Percentiles rank a stretch among this genome's conserved stretches.
phyloP scores from a whole-genome alignment of 75 land plant species.

The Pinus taeda region DNA sequence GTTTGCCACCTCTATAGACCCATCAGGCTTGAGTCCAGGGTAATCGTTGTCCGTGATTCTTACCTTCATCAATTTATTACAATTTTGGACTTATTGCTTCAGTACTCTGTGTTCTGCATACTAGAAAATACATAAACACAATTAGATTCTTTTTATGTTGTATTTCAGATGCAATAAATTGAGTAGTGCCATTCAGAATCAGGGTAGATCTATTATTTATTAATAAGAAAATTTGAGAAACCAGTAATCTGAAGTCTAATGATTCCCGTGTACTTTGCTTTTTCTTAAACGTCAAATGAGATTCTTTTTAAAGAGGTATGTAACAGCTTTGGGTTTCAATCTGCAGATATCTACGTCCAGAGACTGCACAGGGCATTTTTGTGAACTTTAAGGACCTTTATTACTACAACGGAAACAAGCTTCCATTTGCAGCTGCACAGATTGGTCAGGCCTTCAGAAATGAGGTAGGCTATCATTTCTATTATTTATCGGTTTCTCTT shows the following conservation, averaged over 20 bases:
- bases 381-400: constrained; percentile 92
- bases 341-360: constrained; percentile 81
- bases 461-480: constrained; percentile 37
- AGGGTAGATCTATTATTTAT: not conserved
- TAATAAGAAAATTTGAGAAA: too few relatives aligned
- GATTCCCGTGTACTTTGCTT: too few relatives aligned
- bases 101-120: not conserved
- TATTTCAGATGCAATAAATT: not conserved
- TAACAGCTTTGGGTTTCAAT: too few relatives aligned
- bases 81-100: constrained; percentile 6
- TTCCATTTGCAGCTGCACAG: constrained; percentile 98
- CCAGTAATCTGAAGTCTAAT: too few relatives aligned
- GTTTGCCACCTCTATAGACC: constrained; percentile 95
- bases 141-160: not conserved
- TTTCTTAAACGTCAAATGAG: too few relatives aligned
- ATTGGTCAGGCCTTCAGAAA: constrained; percentile 97
- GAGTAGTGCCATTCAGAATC: not conserved
- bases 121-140: not conserved
- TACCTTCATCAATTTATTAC: not conserved
- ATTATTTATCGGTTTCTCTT: too few relatives aligned
- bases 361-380: constrained; percentile 98
- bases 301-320: too few relatives aligned
- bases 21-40: constrained; percentile 83
- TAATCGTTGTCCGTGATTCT: constrained; percentile 11
- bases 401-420: constrained; percentile 80